These are phyloP conservation scores for Tinospora cordifolia DNA, from an alignment of 164 flowering plant genomes.

Conservation along the genomic window DNA sequence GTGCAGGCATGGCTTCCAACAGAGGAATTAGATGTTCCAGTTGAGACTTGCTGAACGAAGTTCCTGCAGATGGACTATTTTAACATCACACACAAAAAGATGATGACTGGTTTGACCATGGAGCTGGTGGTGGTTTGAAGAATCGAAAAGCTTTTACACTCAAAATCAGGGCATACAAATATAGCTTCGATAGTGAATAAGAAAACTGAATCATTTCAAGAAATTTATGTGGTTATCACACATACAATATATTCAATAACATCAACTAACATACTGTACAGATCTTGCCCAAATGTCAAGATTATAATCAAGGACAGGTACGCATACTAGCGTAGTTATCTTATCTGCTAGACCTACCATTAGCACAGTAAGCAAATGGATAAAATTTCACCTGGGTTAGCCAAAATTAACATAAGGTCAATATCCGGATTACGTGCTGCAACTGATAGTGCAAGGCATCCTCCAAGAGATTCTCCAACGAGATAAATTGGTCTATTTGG, in stretches of 20 bases:
- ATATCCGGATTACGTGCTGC: constrained; percentile 59
- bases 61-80: constrained; percentile 40
- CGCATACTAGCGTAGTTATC: background rate
- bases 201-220: background rate
- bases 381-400: constrained; percentile 53
- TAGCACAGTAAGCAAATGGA: background rate
- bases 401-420: constrained; percentile 55
- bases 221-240: background rate
- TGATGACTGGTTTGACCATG: background rate
- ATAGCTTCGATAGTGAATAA: background rate
- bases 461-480: constrained; percentile 74
- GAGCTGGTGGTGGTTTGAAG: background rate
- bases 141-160: background rate
- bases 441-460: constrained; percentile 62
- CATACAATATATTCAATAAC: background rate
- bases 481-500: constrained; percentile 64
- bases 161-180: background rate
- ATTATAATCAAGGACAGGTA: background rate
- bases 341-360: background rate
- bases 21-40: constrained; percentile 39
- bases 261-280: background rate
- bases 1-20: constrained; percentile 38
- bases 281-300: background rate
- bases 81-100: background rate
- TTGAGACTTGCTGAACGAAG: constrained; percentile 54